Evolutionary conservation across 768 basidiomycete species (phyloP), one percentile per base, ranked within the genome.

Genomic region (Suillus bovinus): DNA sequence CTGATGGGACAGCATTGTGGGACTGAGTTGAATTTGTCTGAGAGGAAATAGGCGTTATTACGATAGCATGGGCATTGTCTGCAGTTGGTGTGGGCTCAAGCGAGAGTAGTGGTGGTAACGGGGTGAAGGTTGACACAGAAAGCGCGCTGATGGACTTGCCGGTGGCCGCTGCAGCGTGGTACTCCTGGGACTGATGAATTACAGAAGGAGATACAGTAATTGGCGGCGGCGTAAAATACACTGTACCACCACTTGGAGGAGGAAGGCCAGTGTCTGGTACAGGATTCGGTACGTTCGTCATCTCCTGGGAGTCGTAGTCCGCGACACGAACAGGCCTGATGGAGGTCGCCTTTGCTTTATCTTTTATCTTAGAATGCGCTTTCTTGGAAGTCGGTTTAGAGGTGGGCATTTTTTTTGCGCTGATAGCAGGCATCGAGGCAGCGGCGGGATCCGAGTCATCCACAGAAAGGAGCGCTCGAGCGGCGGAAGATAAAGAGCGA

Each of bases 211-310:
- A 66, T 34, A 71, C 62, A 61, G 75, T 69, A 46, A 74, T 64
- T n/a, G 69, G 60, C 4, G 66, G 33, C n/a, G 62, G 24, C 5
- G 59, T 52, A 52, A 53, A 44, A 44, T 56, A 22, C n/a, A 63
- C 63, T 17, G 61, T 53, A 31, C 64, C 60, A 53, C 38, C 55
- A 56, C 67, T 69, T 50, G 63, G 76, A 57, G 63, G 74, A 66
- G 59, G 74, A 63, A 63, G 67, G 63, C 66, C 76, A 61, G 72
- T 77, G 66, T 66, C 74, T 70, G 65, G 73, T 63, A 68, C 63
- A 17, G 72, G 72, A 58, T 64, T 69, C n/a, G 74, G 71, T 42
- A 67, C 71, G 24, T 76, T 61, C 53, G 63, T 66, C 39, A 74
- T 62, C 42, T 75, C 74, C 38, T 73, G 72, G 38, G 31, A 66